Conservation (phyloP, 139 green algal species). For the Micractinium sp. region DNA sequence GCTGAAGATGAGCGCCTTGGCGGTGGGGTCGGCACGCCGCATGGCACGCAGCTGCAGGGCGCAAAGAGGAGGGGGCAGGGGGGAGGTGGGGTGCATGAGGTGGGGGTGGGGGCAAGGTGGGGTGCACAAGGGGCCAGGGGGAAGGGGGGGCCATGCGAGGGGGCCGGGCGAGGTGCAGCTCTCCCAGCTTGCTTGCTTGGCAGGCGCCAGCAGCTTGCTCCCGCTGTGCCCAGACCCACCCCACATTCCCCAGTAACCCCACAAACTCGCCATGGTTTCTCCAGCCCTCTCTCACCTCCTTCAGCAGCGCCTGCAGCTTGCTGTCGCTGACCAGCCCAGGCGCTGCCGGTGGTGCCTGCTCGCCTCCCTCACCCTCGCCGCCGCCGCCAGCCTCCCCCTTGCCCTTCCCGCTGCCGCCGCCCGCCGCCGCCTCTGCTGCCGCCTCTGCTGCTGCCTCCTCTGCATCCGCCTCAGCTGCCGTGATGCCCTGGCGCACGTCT, state of each 20-base stretch:
- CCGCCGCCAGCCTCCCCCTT: not conserved
- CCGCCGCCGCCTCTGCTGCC: slow-evolving; percentile 11
- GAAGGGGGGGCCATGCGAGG: too few species aligned
- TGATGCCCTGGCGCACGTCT: slow-evolving; percentile 42
- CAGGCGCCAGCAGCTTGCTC: too few species aligned
- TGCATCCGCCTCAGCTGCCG: slow-evolving; percentile 35
- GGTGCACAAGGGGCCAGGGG: too few species aligned
- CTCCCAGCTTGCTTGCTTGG: too few species aligned
- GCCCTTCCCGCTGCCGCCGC: not conserved
- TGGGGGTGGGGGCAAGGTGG: too few species aligned
- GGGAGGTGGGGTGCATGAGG: too few species aligned
- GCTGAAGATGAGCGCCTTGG: slow-evolving; percentile 83
- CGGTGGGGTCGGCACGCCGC: slow-evolving; percentile 55
- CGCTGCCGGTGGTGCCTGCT: not conserved
- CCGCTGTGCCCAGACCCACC: too few species aligned
- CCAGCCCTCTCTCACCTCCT: slow-evolving; percentile 43
- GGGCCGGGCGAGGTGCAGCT: too few species aligned
- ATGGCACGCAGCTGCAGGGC: slow-evolving; percentile 63
- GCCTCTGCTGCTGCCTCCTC: slow-evolving; percentile 7
- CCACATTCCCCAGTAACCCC: too few species aligned
- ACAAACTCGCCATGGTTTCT: too few species aligned
- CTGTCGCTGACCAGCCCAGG: slow-evolving; percentile 45
- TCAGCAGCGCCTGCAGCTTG: slow-evolving; percentile 72
- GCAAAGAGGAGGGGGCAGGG: not conserved
- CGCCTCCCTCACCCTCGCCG: not conserved